These are phyloP conservation scores for Stephania cephalantha DNA, from an alignment of 164 flowering plant species.

Conservation along the genomic window DNA sequence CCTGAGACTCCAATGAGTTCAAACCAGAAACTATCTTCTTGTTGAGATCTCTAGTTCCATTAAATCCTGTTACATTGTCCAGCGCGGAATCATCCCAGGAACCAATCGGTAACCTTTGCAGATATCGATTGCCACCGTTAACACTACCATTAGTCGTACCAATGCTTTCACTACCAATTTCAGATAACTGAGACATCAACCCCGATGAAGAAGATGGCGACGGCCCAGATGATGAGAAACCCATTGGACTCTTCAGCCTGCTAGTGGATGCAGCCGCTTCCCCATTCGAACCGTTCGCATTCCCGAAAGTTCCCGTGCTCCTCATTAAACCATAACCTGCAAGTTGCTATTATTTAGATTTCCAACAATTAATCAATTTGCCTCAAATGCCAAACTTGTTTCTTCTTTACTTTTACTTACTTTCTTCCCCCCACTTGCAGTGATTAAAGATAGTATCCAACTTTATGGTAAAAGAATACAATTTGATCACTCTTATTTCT, in stretches of 20 bases:
- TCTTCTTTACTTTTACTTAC: background rate
- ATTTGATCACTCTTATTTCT: no score
- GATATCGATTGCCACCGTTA: slow-evolving; percentile 20
- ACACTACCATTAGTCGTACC: slow-evolving; percentile 22
- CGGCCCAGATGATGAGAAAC: slow-evolving; percentile 34
- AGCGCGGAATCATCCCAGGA: slow-evolving; percentile 61
- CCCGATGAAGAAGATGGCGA: slow-evolving; percentile 36
- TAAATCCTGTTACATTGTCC: slow-evolving; percentile 31
- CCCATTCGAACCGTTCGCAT: slow-evolving; percentile 25
- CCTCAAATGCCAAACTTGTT: background rate
- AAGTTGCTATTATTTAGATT: slow-evolving; percentile 1
- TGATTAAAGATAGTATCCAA: background rate
- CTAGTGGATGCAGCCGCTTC: slow-evolving; percentile 33
- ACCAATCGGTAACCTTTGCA: slow-evolving; percentile 37
- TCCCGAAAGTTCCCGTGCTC: slow-evolving; percentile 42
- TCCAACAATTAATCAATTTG: background rate
- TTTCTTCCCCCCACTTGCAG: background rate
- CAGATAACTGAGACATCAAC: slow-evolving; percentile 44
- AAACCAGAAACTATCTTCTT: slow-evolving; percentile 22
- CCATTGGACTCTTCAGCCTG: slow-evolving; percentile 38
- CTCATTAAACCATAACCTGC: slow-evolving; percentile 54
- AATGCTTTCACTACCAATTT: slow-evolving; percentile 34
- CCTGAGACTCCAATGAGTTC: background rate
- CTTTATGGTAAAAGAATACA: background rate
- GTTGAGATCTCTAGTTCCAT: slow-evolving; percentile 35